Conservation (phyloP, 805 yeast species). For the Yarrowia osloensis region DNA sequence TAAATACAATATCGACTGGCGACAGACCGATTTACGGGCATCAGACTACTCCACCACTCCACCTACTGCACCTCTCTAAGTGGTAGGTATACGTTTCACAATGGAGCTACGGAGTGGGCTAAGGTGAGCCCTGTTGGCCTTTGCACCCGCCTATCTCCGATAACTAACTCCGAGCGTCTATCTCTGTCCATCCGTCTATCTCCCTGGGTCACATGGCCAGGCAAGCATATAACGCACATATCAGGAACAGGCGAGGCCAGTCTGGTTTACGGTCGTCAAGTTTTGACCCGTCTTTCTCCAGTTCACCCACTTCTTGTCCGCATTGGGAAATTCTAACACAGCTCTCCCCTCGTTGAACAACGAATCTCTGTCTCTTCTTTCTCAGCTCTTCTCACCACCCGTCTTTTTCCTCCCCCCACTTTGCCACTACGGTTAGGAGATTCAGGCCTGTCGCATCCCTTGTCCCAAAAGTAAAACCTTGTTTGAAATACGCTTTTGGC, state of each 20-base stretch:
- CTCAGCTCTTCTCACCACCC: background rate
- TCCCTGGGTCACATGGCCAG: constrained; percentile 5
- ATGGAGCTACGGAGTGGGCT: background rate
- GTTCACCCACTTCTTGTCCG: background rate
- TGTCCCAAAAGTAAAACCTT: constrained; percentile 14
- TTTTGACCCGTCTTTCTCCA: background rate
- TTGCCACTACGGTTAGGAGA: constrained; percentile 15
- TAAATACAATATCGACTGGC: no score
- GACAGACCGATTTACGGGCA: no score
- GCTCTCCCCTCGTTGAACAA: no score
- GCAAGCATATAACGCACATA: constrained; percentile 23
- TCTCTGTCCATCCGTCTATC: background rate
- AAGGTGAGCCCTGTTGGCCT: no score
- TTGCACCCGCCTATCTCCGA: no score
- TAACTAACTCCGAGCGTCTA: no score
- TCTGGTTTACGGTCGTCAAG: no score
- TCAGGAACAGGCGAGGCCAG: constrained; percentile 27
- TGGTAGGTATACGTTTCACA: background rate
- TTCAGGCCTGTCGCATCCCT: constrained; percentile 29
- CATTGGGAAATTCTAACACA: constrained; percentile 1
- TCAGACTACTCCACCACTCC: no score
- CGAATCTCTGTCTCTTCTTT: background rate
- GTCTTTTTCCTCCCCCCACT: background rate
- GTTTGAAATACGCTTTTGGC: background rate
- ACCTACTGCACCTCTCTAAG: no score